phyloP scores from a whole-genome alignment of 116 monocot species.

The Thalassia testudinum region DNA sequence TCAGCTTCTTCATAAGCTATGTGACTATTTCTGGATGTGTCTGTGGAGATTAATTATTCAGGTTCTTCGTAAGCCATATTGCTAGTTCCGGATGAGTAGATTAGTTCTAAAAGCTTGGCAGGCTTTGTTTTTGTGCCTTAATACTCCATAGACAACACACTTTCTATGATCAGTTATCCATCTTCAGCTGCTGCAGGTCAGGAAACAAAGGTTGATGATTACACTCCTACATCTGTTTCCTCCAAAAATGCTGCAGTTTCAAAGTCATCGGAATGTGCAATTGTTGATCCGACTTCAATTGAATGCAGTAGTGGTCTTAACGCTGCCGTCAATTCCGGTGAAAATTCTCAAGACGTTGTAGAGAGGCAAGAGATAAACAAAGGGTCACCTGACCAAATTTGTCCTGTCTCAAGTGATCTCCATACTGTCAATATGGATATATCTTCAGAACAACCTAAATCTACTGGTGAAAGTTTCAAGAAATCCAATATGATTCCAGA shows the following conservation, averaged over 20 bases:
- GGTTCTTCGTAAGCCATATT: no score
- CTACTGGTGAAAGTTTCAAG: slow-evolving; percentile 10
- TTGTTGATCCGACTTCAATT: slow-evolving; percentile 12
- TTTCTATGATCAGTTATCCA: no score
- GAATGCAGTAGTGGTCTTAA: slow-evolving; percentile 36
- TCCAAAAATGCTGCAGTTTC: slow-evolving; percentile 1
- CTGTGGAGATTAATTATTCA: no score
- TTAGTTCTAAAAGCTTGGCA: no score
- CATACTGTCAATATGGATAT: slow-evolving; percentile 6
- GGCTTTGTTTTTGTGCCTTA: no score
- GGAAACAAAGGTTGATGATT: no score
- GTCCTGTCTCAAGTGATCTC: background rate
- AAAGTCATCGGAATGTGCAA: slow-evolving; percentile 5
- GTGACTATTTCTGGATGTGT: no score
- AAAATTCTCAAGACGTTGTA: slow-evolving; percentile 11
- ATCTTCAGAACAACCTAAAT: slow-evolving; percentile 4
- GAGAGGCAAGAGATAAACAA: slow-evolving; percentile 9
- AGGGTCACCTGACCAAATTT: slow-evolving; percentile 5
- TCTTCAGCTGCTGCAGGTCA: no score
- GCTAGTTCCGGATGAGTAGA: no score
- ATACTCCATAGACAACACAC: no score
- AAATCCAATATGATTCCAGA: slow-evolving; percentile 14
- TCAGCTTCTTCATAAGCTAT: no score
- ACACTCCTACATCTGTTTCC: no score
- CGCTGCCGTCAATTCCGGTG: slow-evolving; percentile 20